Evolutionary conservation across 129 eudicot genomes (phyloP), one percentile per base, ranked within the genome.

Genomic region (Pittosporum tobira): DNA sequence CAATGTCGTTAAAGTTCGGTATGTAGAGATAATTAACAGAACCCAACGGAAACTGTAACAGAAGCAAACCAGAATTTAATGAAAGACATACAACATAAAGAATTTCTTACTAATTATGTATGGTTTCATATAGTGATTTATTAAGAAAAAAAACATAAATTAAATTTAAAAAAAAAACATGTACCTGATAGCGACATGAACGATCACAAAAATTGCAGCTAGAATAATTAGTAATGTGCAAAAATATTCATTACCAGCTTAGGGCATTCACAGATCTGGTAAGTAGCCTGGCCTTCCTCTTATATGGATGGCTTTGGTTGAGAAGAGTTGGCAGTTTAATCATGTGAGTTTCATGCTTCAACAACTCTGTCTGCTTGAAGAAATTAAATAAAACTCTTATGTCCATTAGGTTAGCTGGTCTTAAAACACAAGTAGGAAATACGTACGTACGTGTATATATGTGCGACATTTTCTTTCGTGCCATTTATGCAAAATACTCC

Each of bases 291-390:
- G n/a, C 28, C 25, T 29, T 15, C 40, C 21, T 56, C 38, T 51
- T 48, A 62, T 58, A 59, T 43, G 62, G 69, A 63, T 42, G 16
- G 75, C 72, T 22, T 20, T 61, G 64, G 38, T 60, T 75, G 62
- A 36, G 21, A 60, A 63, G 72, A 64, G 72, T 66, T 75, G 79
- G 94, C 54, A 76, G 81, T 80, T 84, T 37, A 70, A 6, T 80
- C 94, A 84, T 77, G 84, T 74, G 50, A 28, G 65, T 70, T 67
- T 74, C 84, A 77, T 84, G 81, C 71, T 64, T 72, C 73, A 79
- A 84, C 64, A 75, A 84, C 81, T n/a, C 51, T 34, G 37, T 48
- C 15, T 59, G 38, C 16, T 27, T 59, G 16, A 36, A 19, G 15
- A 43, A 55, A 29, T 55, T 18, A 29, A 18, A 55, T n/a, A 26